A percentile compares a stretch with the other conserved stretches of the same genome.
These are phyloP conservation scores for Vigna reflexopilosa DNA, from an alignment of 306 rosid species.

Conservation along the genomic window DNA sequence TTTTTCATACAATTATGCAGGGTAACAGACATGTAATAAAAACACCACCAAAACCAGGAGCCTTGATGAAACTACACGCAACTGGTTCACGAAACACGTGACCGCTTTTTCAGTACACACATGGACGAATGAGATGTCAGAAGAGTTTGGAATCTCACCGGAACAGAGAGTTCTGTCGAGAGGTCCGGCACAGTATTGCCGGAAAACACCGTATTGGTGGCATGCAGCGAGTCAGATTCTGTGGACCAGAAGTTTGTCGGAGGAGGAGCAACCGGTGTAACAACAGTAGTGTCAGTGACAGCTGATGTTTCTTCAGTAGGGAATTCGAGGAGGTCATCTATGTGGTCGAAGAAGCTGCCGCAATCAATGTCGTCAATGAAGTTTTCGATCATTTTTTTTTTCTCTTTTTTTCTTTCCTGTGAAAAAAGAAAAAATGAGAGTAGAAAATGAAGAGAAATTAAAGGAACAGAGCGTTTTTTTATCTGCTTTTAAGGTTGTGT, in stretches of 20 bases:
- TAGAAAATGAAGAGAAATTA: not conserved
- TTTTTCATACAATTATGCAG: not conserved
- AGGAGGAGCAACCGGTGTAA: slow-evolving; percentile 26
- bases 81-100: not conserved
- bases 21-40: not conserved
- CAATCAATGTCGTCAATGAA: slow-evolving; percentile 81
- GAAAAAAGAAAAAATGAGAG: not conserved
- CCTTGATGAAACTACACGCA: not conserved
- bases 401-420: slow-evolving; percentile 32
- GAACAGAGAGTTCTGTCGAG: slow-evolving; percentile 79
- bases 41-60: not conserved
- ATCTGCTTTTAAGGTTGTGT: not conserved
- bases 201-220: slow-evolving; percentile 55
- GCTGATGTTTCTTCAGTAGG: slow-evolving; percentile 59
- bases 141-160: slow-evolving; percentile 55
- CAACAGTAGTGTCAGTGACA: slow-evolving; percentile 36
- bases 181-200: slow-evolving; percentile 57
- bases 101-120: not conserved
- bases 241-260: slow-evolving; percentile 56
- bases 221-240: slow-evolving; percentile 50
- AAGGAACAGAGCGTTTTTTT: not conserved
- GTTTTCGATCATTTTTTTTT: slow-evolving; percentile 51
- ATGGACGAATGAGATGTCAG: slow-evolving; percentile 5
- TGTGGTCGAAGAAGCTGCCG: slow-evolving; percentile 82
- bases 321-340: slow-evolving; percentile 82